Conservation (phyloP, 331 rosid genomes). For the Malus hybrid region DNA sequence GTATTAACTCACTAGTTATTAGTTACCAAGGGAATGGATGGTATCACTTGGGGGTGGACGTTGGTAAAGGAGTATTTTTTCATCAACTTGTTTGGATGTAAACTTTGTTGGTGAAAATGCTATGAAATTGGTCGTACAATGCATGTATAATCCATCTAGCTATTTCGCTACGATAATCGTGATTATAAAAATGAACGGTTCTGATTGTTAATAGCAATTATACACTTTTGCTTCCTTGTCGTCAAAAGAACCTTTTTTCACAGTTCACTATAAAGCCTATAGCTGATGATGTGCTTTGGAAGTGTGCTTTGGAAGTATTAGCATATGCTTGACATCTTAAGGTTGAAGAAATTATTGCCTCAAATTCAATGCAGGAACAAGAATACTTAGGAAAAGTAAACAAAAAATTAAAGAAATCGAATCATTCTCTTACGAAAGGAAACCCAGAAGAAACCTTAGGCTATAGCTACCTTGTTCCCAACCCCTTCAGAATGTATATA, state of each 20-base stretch:
- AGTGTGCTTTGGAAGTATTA: neutral
- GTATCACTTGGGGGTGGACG: neutral
- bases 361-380: neutral
- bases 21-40: neutral
- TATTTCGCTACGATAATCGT: slow-evolving; percentile 48
- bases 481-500: neutral
- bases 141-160: slow-evolving; percentile 39
- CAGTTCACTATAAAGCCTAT: neutral
- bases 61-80: neutral
- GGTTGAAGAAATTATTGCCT: neutral
- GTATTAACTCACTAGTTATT: slow-evolving; percentile 7
- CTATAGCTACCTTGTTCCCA: neutral
- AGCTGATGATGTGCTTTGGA: neutral
- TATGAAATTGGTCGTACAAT: slow-evolving; percentile 35
- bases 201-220: neutral
- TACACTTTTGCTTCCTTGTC: neutral
- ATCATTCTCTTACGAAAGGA: slow-evolving; percentile 5
- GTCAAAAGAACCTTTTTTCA: neutral
- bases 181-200: neutral
- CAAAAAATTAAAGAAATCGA: neutral
- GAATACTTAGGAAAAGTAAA: neutral
- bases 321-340: neutral
- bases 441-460: slow-evolving; percentile 14
- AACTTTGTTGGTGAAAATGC: slow-evolving; percentile 24
- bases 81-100: neutral